Evolutionary conservation across 1,284 basidiomycete species (phyloP).

Genomic region (Ceratorhiza oryzae-sativae): DNA sequence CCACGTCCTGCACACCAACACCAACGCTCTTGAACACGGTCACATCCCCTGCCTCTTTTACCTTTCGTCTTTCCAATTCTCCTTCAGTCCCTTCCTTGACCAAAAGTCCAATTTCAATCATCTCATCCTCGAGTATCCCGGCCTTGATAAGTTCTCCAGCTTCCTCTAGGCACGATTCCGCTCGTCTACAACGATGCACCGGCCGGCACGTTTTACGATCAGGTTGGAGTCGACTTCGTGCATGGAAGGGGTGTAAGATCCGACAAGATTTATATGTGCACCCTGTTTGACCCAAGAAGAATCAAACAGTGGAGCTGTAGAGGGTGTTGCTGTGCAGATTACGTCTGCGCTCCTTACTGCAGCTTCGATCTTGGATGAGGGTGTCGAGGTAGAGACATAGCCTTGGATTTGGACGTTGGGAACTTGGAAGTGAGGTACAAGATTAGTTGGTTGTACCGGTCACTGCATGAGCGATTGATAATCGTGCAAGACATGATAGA

Average conservation of each 20-base stretch:
- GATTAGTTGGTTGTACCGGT: slow-evolving; percentile 58
- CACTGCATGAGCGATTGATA: slow-evolving; percentile 67
- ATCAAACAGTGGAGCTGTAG: slow-evolving; percentile 72
- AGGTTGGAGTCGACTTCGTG: slow-evolving; percentile 71
- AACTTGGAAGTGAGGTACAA: slow-evolving; percentile 54
- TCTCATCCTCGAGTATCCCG: slow-evolving; percentile 50
- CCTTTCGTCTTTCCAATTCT: slow-evolving; percentile 46
- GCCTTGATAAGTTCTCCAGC: slow-evolving; percentile 78
- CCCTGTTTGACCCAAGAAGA: slow-evolving; percentile 65
- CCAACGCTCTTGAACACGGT: slow-evolving; percentile 84
- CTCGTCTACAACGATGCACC: slow-evolving; percentile 74
- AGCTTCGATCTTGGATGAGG: slow-evolving; percentile 45
- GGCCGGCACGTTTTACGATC: slow-evolving; percentile 56
- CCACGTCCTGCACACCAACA: slow-evolving; percentile 74
- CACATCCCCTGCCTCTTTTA: slow-evolving; percentile 56
- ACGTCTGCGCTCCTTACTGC: slow-evolving; percentile 58
- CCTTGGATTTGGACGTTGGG: slow-evolving; percentile 51
- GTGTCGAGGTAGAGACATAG: not conserved
- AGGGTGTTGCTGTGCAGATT: slow-evolving; percentile 78
- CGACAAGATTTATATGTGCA: slow-evolving; percentile 77
- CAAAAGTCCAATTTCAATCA: slow-evolving; percentile 70
- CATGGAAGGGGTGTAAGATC: slow-evolving; percentile 86
- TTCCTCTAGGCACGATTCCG: slow-evolving; percentile 69
- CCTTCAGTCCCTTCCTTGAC: slow-evolving; percentile 51
- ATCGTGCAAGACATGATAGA: slow-evolving; percentile 65